Evolutionary conservation across 192 early-diverging fungal species (phyloP).

Genomic region (Obelidium mucronatum): DNA sequence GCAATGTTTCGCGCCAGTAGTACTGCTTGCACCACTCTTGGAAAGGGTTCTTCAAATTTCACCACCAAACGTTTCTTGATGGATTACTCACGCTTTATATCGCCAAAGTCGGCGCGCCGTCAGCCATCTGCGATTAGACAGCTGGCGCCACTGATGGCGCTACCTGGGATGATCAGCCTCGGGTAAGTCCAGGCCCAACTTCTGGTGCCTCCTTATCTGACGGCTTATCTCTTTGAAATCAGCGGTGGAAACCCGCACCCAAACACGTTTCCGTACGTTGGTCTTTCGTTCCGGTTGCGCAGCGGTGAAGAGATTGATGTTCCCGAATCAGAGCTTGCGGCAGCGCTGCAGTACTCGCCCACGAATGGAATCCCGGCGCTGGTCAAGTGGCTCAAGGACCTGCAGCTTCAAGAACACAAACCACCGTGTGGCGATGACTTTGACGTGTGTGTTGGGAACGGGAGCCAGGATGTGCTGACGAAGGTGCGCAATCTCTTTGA

Average conservation of each 20-base stretch:
- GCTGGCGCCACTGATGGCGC: conserved; percentile 28
- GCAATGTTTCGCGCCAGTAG: too few species aligned
- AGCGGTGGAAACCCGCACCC: conserved; percentile 62
- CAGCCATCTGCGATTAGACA: conserved; percentile 60
- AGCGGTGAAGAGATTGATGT: conserved; percentile 51
- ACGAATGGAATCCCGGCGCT: conserved; percentile 61
- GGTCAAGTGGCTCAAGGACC: conserved; percentile 52
- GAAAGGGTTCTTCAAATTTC: background rate
- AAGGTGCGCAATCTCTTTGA: conserved; percentile 42
- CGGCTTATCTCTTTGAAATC: conserved; percentile 37
- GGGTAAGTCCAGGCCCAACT: conserved; percentile 4
- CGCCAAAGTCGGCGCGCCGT: conserved; percentile 38
- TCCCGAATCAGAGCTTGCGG: conserved; percentile 38
- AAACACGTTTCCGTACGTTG: conserved; percentile 57
- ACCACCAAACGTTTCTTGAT: conserved; percentile 7
- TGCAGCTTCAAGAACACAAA: conserved; percentile 53
- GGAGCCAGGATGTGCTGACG: conserved; percentile 61
- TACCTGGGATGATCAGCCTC: conserved; percentile 52
- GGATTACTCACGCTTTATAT: conserved; percentile 53
- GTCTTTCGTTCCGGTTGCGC: conserved; percentile 49
- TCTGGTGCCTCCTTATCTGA: background rate
- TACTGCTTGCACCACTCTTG: too few species aligned
- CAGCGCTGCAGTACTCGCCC: conserved; percentile 58
- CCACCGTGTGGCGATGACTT: conserved; percentile 46
- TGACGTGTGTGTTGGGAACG: conserved; percentile 63